Base-by-base conservation (phyloP, 495 filamentous ascomycete genomes). In the Xylaria acuta region DNA sequence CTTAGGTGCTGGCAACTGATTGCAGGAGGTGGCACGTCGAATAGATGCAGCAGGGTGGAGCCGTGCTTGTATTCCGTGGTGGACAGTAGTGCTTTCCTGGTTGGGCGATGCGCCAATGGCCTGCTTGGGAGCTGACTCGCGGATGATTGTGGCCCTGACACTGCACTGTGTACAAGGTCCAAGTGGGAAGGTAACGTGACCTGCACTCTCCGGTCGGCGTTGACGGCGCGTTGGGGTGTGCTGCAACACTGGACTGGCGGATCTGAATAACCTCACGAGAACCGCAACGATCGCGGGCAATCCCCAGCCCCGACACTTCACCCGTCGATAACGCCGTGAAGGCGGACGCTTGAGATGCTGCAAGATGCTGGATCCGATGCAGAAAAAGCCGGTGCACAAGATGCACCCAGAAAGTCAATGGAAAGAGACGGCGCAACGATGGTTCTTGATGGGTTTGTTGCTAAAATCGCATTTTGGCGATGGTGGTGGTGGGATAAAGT, bases 361-460 rank as follows among this genome's bases (percentile, higher is more conserved):
- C 77, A 68, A 73, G 18, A 22, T 12, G 22, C 63, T 38, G 40
- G 51, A 78, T 75, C 68, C 54, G 73, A 80, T 82, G 76, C 81
- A 74, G 78, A 64, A 43, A 66, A 73, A n/a, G 73, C 69, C 41
- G 74, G 45, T 71, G 80, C 73, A 76, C 67, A 70, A 58, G 75
- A 83, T 82, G 83, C 75, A 75, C 49, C 73, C 69, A 67, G 51
- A 63, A 67, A 49, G 71, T 73, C 53, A 75, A 81, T 78, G 76
- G 53, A 74, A 78, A 76, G 70, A 47, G 49, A 70, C 43, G 73
- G 70, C 64, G 65, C 71, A 73, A 70, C 75, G 62, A 70, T 73
- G 72, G 78, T 84, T 79, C 75, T 85, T 53, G 87, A 87, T 82
- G 86, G 81, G 69, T 82, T 87, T 84, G 83, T 85, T 49, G 80